A percentile compares a stretch with the other conserved stretches of the same genome.
Conservation (phyloP, 2,329 filamentous ascomycete genomes). For the Botrytis elliptica region DNA sequence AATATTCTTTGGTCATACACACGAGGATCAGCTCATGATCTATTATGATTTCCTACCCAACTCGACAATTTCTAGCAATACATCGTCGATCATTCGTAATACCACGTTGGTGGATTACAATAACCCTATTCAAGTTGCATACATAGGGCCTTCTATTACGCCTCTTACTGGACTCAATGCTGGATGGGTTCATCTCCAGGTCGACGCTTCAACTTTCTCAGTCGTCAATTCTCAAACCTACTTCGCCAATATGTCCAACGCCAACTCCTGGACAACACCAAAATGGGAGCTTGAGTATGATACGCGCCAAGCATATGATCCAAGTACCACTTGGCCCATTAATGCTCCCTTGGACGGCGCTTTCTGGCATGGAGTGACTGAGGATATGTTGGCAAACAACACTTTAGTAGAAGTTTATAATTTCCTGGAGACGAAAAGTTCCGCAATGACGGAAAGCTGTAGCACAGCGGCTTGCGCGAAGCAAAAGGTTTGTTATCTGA, state of each 20-base stretch:
- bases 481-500: slow-evolving; percentile 38
- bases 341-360: slow-evolving; percentile 34
- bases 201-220: slow-evolving; percentile 36
- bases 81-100: slow-evolving; percentile 21
- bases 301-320: slow-evolving; percentile 31
- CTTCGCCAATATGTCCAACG: slow-evolving; percentile 33
- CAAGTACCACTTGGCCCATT: slow-evolving; percentile 28
- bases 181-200: slow-evolving; percentile 34
- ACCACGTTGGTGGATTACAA: slow-evolving; percentile 32
- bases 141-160: slow-evolving; percentile 36
- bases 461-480: slow-evolving; percentile 27
- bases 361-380: slow-evolving; percentile 37
- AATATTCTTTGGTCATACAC: slow-evolving; percentile 41
- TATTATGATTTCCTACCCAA: slow-evolving; percentile 35
- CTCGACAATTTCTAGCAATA: slow-evolving; percentile 13
- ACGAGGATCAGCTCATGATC: slow-evolving; percentile 39
- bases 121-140: slow-evolving; percentile 33
- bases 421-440: slow-evolving; percentile 34
- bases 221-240: slow-evolving; percentile 37
- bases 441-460: slow-evolving; percentile 26
- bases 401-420: slow-evolving; percentile 35
- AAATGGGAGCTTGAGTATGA: slow-evolving; percentile 39
- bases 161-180: slow-evolving; percentile 37
- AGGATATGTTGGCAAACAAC: slow-evolving; percentile 33
- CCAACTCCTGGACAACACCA: slow-evolving; percentile 34